A percentile compares a stretch with the other conserved stretches of the same genome.
phyloP scores from a whole-genome alignment of 2,329 filamentous ascomycete species.

The Fusarium cyanostomum region DNA sequence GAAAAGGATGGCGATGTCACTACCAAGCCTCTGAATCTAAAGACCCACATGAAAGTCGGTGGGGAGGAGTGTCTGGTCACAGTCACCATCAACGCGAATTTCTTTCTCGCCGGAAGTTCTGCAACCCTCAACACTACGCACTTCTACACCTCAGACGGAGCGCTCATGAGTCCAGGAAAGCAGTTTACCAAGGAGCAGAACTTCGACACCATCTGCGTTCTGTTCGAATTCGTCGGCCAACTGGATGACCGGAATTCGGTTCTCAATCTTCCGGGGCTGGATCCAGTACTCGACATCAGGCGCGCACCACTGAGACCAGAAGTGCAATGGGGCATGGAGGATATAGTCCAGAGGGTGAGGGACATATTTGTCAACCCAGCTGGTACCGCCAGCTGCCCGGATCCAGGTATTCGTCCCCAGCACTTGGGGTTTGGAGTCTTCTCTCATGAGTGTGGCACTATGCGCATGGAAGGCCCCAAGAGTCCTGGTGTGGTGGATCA shows the following conservation, averaged over 20 bases:
- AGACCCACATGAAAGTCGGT: slow-evolving; percentile 12
- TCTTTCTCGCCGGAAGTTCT: slow-evolving; percentile 30
- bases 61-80: slow-evolving; percentile 22
- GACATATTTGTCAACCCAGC: slow-evolving; percentile 9
- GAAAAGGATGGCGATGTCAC: slow-evolving; percentile 9
- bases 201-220: slow-evolving; percentile 26
- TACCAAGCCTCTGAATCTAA: slow-evolving; percentile 24
- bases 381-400: neutral
- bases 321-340: slow-evolving; percentile 23
- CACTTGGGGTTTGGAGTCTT: slow-evolving; percentile 30
- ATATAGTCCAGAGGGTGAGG: neutral
- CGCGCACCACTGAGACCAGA: slow-evolving; percentile 9
- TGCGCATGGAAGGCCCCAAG: slow-evolving; percentile 25
- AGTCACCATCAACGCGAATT: slow-evolving; percentile 31
- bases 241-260: slow-evolving; percentile 19
- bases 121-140: slow-evolving; percentile 22
- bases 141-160: slow-evolving; percentile 13
- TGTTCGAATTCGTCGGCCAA: slow-evolving; percentile 24
- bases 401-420: slow-evolving; percentile 14
- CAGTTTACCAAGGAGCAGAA: slow-evolving; percentile 10
- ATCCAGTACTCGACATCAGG: slow-evolving; percentile 16
- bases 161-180: slow-evolving; percentile 7
- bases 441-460: slow-evolving; percentile 30
- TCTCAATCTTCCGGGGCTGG: slow-evolving; percentile 12
- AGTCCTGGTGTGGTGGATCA: slow-evolving; percentile 11